Evolutionary conservation across 2,329 filamentous ascomycete genomes (phyloP).

Genomic region (Bretziella fagacearum): DNA sequence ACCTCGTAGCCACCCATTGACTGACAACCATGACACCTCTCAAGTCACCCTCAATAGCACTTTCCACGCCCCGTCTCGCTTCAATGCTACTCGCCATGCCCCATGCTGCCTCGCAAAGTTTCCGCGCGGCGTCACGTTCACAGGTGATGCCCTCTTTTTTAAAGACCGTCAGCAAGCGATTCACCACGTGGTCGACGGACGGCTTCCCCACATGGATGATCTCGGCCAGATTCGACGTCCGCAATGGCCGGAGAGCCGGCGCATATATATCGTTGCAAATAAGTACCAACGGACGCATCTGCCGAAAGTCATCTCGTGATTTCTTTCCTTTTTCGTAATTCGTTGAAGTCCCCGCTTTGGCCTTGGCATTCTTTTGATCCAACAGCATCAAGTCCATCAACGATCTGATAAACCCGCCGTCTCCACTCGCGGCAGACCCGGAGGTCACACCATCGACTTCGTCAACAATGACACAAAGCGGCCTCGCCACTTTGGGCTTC

Average conservation of each 20-base stretch:
- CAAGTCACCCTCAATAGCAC: constrained; percentile 54
- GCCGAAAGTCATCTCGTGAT: constrained; percentile 71
- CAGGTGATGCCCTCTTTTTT: constrained; percentile 75
- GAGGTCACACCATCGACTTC: constrained; percentile 90
- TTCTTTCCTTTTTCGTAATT: constrained; percentile 33
- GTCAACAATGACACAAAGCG: constrained; percentile 86
- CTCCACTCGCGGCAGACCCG: constrained; percentile 58
- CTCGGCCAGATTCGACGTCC: constrained; percentile 73
- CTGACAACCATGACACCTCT: constrained; percentile 72
- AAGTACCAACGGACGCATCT: constrained; percentile 75
- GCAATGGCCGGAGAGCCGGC: constrained; percentile 65
- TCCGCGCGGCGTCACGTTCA: constrained; percentile 75
- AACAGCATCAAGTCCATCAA: constrained; percentile 75
- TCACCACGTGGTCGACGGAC: constrained; percentile 67
- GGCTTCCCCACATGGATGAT: constrained; percentile 85
- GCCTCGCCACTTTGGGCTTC: constrained; percentile 46
- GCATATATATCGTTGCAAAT: constrained; percentile 98
- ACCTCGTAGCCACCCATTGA: constrained; percentile 66
- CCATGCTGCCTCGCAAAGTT: constrained; percentile 70
- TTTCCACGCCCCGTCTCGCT: constrained; percentile 48
- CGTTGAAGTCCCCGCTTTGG: constrained; percentile 17
- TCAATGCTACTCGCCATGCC: constrained; percentile 59
- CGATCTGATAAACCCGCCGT: constrained; percentile 90
- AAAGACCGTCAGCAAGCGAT: constrained; percentile 67
- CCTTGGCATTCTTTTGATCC: constrained; percentile 58